Base-by-base conservation (phyloP, 129 eudicot genomes). In the Silybum marianum region DNA sequence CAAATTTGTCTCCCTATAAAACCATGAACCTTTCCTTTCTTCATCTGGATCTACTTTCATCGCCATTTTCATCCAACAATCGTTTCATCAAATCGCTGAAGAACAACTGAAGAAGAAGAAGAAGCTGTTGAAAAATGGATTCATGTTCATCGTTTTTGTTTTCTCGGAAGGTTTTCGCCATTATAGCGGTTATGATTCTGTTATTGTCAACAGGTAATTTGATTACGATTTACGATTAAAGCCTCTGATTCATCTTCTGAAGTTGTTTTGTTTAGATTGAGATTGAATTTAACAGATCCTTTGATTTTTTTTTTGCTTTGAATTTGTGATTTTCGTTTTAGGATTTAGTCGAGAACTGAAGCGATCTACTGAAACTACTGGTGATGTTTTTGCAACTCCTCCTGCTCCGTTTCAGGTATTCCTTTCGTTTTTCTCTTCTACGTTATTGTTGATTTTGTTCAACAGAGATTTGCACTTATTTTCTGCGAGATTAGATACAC, bases 291-390 rank as follows among this genome's bases (percentile, higher is more conserved):
- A 4, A 30, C 19, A 44, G 30, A 42, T 76, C 38, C 0, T 71
- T 21, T 19, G 0, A 12, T 78, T 32, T 84, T 78, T 1, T 84
- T 19, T 58, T 80, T 19, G 3, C 23, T 34, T 71, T 81, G 32
- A n/a, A 72, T 66, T 44, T 76, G 1, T 13, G 7, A 18, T 51
- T 51, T 36, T 28, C 54, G 8, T 68, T 44, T 23, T 24, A 85
- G 88, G 88, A 44, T 77, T 66, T 69, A 71, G 85, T 68, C 78
- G 85, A 73, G 38, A 60, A 26, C 18, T 84, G 72, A 84, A 11
- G 72, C 65, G 14, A 67, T 78, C 70, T 79, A 48, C 77, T 1
- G 72, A 58, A 14, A 54, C n/a, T 24, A 36, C n/a, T 48, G 62
- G 54, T 7, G 71, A 40, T 74, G 6, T 26, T 26, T 40, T 69